A percentile compares a stretch with the other conserved stretches of the same genome.
Evolutionary conservation across 2,329 filamentous ascomycete genomes (phyloP).

Genomic region (Penicillium sp.): DNA sequence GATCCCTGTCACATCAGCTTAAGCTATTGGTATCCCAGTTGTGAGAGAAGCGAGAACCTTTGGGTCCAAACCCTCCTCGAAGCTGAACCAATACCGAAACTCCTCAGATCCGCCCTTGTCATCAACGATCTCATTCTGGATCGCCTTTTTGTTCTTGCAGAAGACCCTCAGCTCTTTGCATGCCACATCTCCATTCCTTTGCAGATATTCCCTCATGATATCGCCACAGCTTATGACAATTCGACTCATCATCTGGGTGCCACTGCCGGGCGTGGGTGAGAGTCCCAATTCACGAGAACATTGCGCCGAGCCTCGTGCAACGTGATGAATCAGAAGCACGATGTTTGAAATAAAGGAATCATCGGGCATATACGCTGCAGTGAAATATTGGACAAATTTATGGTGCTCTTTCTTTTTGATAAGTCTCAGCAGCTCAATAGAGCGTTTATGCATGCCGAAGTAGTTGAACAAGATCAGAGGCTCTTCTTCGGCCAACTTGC

Average conservation of each 20-base stretch:
- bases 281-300: conserved; percentile 16
- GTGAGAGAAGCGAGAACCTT: conserved; percentile 19
- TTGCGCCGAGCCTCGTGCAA: conserved; percentile 21
- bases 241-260: conserved; percentile 14
- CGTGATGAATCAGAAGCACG: conserved; percentile 22
- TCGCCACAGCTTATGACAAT: conserved; percentile 24
- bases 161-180: conserved; percentile 26
- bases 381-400: conserved; percentile 27
- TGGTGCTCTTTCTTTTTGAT: conserved; percentile 25
- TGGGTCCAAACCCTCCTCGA: conserved; percentile 19
- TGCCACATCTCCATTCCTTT: conserved; percentile 24
- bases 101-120: conserved; percentile 15
- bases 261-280: background rate
- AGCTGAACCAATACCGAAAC: conserved; percentile 14
- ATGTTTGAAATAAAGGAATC: conserved; percentile 23
- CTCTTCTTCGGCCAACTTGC: conserved; percentile 24
- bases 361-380: conserved; percentile 22
- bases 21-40: conserved; percentile 22
- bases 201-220: conserved; percentile 24
- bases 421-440: conserved; percentile 22
- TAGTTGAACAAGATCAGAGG: conserved; percentile 26
- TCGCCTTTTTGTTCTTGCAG: conserved; percentile 17
- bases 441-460: conserved; percentile 28
- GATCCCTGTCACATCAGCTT: too few relatives aligned
- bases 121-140: conserved; percentile 18